These are phyloP conservation scores for Incumbomyces delicatus DNA, from an alignment of 2,329 filamentous ascomycete species.

Conservation along the genomic window DNA sequence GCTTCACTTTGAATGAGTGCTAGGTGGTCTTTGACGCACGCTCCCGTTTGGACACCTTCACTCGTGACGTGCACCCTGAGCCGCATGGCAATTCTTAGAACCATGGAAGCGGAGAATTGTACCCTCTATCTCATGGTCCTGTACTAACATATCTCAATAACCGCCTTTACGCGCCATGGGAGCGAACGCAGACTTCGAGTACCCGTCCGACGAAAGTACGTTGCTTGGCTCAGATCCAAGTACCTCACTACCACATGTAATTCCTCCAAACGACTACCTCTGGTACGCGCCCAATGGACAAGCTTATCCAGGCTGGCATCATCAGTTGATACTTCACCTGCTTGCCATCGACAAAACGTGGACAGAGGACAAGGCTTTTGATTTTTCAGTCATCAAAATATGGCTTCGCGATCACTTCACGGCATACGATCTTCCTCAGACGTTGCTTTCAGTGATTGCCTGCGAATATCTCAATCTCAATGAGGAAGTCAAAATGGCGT, in stretches of 20 bases:
- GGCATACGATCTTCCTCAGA: not conserved
- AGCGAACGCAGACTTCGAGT: no score
- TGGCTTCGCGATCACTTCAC: not conserved
- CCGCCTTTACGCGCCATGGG: no score
- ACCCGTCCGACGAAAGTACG: not conserved
- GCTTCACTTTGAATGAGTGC: no score
- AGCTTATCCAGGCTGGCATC: not conserved
- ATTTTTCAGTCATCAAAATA: not conserved
- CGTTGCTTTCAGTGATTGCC: not conserved
- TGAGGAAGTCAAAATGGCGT: not conserved
- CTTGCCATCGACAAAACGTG: not conserved
- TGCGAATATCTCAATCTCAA: not conserved
- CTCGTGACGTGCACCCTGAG: no score
- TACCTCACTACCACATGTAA: not conserved
- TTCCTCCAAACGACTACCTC: not conserved
- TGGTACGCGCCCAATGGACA: not conserved
- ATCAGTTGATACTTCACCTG: conserved; percentile 4
- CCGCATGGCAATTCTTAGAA: no score
- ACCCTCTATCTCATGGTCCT: no score
- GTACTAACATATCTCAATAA: no score
- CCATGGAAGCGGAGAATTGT: no score
- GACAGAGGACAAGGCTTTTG: not conserved
- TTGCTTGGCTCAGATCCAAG: not conserved
- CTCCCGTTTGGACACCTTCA: no score
- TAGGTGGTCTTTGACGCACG: no score